Percentiles rank a stretch among this genome's conserved stretches.
These are phyloP conservation scores for Fusarium brevicatenulatum DNA, from an alignment of 2,329 filamentous ascomycete species.

Conservation along the genomic window DNA sequence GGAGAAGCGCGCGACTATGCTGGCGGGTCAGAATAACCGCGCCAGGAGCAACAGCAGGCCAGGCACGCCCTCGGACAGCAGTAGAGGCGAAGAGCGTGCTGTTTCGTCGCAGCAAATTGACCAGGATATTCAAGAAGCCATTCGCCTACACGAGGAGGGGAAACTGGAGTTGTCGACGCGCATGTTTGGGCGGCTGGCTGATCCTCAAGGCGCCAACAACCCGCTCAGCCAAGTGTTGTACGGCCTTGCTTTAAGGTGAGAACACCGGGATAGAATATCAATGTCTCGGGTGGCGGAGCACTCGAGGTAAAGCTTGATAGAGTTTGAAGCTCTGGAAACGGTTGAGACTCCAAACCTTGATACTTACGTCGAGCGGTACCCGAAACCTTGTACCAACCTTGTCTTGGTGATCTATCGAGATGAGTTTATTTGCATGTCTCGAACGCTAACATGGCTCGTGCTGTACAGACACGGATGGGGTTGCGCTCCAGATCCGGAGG, in stretches of 20 bases:
- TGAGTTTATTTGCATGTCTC: not conserved
- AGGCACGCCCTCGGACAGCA: conserved; percentile 48
- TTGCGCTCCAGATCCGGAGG: conserved; percentile 74
- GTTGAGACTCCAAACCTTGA: conserved; percentile 19
- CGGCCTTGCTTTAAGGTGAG: conserved; percentile 84
- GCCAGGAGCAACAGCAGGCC: conserved; percentile 54
- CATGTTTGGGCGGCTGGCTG: conserved; percentile 85
- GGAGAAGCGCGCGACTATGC: conserved; percentile 92
- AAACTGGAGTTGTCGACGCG: conserved; percentile 81
- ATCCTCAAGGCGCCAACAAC: conserved; percentile 87
- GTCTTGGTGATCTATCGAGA: not conserved
- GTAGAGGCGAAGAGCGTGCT: conserved; percentile 43
- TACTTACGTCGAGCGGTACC: not conserved
- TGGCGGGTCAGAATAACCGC: conserved; percentile 73
- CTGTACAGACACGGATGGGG: conserved; percentile 87
- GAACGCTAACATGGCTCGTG: conserved; percentile 30
- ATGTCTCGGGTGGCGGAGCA: conserved; percentile 24
- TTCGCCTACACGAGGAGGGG: conserved; percentile 87
- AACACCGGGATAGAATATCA: not conserved
- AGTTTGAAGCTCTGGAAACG: conserved; percentile 14
- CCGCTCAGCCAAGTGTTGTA: conserved; percentile 95
- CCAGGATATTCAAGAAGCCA: conserved; percentile 91
- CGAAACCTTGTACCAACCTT: not conserved
- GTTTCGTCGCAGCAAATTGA: conserved; percentile 64
- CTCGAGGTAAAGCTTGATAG: not conserved